phyloP scores from a whole-genome alignment of 768 basidiomycete genomes.

The Sistotremastrum suecicum region DNA sequence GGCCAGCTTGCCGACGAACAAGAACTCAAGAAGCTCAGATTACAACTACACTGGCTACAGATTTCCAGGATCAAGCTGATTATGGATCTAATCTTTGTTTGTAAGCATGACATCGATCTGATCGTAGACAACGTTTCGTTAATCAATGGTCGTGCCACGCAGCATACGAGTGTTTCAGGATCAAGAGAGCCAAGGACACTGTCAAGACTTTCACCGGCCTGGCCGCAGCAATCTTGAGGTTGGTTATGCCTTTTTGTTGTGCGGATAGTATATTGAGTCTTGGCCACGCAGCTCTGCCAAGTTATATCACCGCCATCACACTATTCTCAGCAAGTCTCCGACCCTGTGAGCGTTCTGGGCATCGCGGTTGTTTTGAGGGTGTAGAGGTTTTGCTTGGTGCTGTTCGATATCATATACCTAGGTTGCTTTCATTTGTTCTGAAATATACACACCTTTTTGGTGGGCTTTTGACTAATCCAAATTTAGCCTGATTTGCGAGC shows the following conservation, averaged over 20 bases:
- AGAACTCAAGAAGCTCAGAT: slow-evolving; percentile 51
- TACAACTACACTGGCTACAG: slow-evolving; percentile 67
- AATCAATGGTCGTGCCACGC: slow-evolving; percentile 1
- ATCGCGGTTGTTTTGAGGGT: background rate
- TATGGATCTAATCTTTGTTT: slow-evolving; percentile 83
- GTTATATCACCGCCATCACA: slow-evolving; percentile 60
- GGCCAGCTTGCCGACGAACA: slow-evolving; percentile 45
- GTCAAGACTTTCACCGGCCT: slow-evolving; percentile 58
- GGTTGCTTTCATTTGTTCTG: too few species aligned
- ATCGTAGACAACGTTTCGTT: background rate
- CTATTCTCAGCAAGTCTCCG: slow-evolving; percentile 38
- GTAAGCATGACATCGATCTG: slow-evolving; percentile 27
- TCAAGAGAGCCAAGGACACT: slow-evolving; percentile 44
- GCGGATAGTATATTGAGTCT: background rate
- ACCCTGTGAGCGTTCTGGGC: too few species aligned
- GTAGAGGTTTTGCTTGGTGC: background rate
- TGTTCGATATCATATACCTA: too few species aligned
- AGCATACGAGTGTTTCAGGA: slow-evolving; percentile 72
- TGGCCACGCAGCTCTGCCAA: slow-evolving; percentile 43
- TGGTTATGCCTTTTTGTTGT: slow-evolving; percentile 7
- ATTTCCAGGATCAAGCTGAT: slow-evolving; percentile 53
- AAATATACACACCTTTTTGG: background rate
- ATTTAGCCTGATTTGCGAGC: background rate
- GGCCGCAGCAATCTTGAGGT: slow-evolving; percentile 63
- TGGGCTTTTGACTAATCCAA: background rate